phyloP scores from a whole-genome alignment of 1,139 yeast genomes.

The Magnusiomyces ingens region DNA sequence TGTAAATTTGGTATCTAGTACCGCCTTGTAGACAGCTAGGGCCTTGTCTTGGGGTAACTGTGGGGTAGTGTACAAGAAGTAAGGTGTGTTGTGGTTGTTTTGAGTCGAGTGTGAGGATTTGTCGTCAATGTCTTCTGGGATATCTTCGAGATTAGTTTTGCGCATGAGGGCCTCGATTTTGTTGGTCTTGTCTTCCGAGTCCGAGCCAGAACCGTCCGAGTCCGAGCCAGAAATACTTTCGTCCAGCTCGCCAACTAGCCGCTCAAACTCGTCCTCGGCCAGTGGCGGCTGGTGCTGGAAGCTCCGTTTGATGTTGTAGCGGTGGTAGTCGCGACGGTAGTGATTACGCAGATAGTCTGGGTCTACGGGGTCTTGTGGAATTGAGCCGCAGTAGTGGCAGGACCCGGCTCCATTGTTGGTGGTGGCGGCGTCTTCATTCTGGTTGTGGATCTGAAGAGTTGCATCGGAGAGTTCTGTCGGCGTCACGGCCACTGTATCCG shows the following conservation, averaged over 20 bases:
- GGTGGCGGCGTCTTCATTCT: no score
- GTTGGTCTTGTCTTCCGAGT: constrained; percentile 30
- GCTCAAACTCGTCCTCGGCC: constrained; percentile 54
- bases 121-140: constrained; percentile 4
- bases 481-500: no score
- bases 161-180: constrained; percentile 18
- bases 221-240: constrained; percentile 53
- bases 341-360: constrained; percentile 37
- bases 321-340: constrained; percentile 55
- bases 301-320: constrained; percentile 53
- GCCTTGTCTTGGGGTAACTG: constrained; percentile 46
- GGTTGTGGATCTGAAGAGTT: no score
- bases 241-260: constrained; percentile 42
- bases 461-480: no score
- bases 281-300: constrained; percentile 43
- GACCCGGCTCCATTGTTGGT: not conserved
- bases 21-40: constrained; percentile 62
- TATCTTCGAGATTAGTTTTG: constrained; percentile 5
- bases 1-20: constrained; percentile 46
- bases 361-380: constrained; percentile 7
- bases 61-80: constrained; percentile 20
- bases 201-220: constrained; percentile 28
- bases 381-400: constrained; percentile 11
- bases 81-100: constrained; percentile 11
- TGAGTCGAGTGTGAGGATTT: not conserved